Evolutionary conservation across 176 grass and related monocot genomes (phyloP).

Genomic region (Coix lacrymajobi): DNA sequence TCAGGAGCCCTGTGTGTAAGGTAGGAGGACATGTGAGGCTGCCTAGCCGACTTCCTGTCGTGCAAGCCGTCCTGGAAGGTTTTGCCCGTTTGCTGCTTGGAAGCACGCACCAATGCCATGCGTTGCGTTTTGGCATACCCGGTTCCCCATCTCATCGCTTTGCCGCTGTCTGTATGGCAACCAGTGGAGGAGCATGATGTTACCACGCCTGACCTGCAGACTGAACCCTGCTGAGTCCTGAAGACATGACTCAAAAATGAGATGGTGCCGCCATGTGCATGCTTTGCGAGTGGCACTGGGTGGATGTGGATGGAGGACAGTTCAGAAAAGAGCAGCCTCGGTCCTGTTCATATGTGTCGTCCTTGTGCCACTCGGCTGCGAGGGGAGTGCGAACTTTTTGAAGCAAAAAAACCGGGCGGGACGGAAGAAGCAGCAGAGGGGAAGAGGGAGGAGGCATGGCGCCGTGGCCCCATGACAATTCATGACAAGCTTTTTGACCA

Average conservation of each 20-base stretch:
- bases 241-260: neutral
- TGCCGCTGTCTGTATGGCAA: neutral
- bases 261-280: neutral
- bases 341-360: conserved; percentile 12
- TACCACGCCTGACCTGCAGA: neutral
- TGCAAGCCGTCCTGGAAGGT: neutral
- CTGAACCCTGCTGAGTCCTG: too few species aligned
- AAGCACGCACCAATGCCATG: neutral
- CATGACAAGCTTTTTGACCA: conserved; percentile 12
- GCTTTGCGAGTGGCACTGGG: neutral
- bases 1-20: neutral
- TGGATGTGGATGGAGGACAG: conserved; percentile 26
- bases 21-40: neutral
- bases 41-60: neutral
- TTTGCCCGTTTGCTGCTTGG: conserved; percentile 14
- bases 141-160: neutral
- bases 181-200: neutral
- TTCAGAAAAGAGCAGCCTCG: conserved; percentile 18
- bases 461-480: neutral
- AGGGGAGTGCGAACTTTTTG: conserved; percentile 1
- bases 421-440: neutral
- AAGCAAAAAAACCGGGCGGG: conserved; percentile 15
- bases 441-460: neutral
- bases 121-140: neutral
- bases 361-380: neutral